Conservation (phyloP, 352 stramenopile species). For the Blastocystis sp. region DNA sequence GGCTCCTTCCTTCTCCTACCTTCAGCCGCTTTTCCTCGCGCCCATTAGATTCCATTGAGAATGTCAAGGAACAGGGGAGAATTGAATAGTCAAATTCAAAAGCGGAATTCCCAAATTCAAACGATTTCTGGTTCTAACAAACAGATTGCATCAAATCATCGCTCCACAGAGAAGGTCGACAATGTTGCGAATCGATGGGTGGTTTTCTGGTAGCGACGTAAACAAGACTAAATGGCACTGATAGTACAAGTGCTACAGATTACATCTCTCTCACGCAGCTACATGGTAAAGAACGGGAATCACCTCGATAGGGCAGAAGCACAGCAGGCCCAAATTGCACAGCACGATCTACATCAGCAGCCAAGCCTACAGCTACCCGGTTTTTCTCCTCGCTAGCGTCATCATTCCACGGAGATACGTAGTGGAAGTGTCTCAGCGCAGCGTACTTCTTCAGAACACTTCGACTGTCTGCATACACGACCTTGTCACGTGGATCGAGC, state of each 20-base stretch:
- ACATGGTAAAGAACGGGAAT: slow-evolving; percentile 36
- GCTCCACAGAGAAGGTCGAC: not conserved
- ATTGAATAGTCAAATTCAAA: not conserved
- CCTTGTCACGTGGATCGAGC: not conserved
- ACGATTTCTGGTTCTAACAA: not conserved
- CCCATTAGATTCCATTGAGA: not conserved
- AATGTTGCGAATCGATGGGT: slow-evolving; percentile 17
- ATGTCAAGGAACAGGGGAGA: not conserved
- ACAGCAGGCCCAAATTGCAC: slow-evolving; percentile 38
- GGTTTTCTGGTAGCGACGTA: not conserved
- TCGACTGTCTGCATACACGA: not conserved
- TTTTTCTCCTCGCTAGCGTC: slow-evolving; percentile 4
- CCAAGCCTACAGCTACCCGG: not conserved
- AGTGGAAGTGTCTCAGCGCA: not conserved
- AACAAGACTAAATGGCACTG: slow-evolving; percentile 34
- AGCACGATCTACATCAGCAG: not conserved
- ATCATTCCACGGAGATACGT: slow-evolving; percentile 26
- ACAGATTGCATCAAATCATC: not conserved
- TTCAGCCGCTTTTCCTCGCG: not conserved
- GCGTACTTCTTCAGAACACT: not conserved
- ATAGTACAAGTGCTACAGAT: slow-evolving; percentile 30
- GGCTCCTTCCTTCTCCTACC: not conserved
- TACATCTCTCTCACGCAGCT: not conserved
- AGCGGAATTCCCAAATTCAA: not conserved
- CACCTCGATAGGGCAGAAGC: slow-evolving; percentile 33